Percentiles rank a stretch among this genome's conserved stretches.
These are phyloP conservation scores for Didymella keratinophila DNA, from an alignment of 2,329 filamentous ascomycete genomes.

Conservation along the genomic window DNA sequence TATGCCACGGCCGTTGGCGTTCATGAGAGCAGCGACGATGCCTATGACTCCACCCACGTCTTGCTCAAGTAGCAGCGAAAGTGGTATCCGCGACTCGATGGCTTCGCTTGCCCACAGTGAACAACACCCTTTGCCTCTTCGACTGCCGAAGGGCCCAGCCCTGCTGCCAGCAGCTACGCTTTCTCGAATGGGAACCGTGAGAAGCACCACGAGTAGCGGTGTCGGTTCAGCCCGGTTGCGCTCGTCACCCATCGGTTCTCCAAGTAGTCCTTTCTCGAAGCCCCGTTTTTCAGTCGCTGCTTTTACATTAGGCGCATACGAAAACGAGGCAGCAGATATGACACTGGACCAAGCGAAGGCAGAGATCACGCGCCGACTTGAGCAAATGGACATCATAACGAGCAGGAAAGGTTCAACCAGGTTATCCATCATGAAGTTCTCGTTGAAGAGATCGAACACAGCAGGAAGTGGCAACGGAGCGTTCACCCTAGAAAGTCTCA, in stretches of 20 bases:
- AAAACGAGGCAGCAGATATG: conserved; percentile 23
- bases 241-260: conserved; percentile 6
- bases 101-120: conserved; percentile 20
- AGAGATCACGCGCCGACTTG: conserved; percentile 23
- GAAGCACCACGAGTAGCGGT: conserved; percentile 20
- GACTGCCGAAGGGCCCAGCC: conserved; percentile 9
- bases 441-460: conserved; percentile 21
- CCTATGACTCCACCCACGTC: conserved; percentile 29
- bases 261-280: conserved; percentile 18
- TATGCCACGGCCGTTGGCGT: conserved; percentile 23
- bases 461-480: conserved; percentile 5
- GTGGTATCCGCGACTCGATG: conserved; percentile 23
- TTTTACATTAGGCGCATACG: conserved; percentile 16
- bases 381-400: conserved; percentile 14
- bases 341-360: conserved; percentile 22
- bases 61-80: conserved; percentile 20
- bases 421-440: conserved; percentile 24
- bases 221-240: conserved; percentile 8
- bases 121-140: conserved; percentile 8
- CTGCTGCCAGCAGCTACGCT: conserved; percentile 16
- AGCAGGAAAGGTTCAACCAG: conserved; percentile 15
- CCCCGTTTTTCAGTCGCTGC: conserved; percentile 24
- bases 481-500: conserved; percentile 18
- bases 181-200: conserved; percentile 22
- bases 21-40: conserved; percentile 16